These are phyloP conservation scores for Skeletonema potamos DNA, from an alignment of 108 stramenopile species.

Conservation along the genomic window DNA sequence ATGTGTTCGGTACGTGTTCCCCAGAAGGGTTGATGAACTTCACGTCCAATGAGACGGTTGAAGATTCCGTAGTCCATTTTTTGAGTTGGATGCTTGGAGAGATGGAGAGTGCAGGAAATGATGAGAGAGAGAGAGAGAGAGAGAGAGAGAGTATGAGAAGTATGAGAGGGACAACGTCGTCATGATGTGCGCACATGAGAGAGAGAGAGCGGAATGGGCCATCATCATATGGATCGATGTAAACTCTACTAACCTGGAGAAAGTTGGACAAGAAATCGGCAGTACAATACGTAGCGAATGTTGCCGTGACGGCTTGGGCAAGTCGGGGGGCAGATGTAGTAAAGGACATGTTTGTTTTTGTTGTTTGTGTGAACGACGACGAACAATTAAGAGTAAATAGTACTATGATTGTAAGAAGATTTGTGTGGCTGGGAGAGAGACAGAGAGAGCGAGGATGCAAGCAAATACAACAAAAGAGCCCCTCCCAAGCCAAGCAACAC, in stretches of 20 bases:
- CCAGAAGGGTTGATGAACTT: constrained; percentile 49
- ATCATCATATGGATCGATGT: constrained; percentile 4
- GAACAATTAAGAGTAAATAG: neutral
- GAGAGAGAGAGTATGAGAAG: neutral
- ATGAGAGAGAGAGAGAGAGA: neutral
- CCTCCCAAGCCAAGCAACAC: too few relatives aligned
- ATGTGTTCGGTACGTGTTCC: constrained; percentile 64
- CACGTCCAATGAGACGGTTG: constrained; percentile 50
- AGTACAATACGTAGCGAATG: constrained; percentile 50
- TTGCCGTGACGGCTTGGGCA: constrained; percentile 4
- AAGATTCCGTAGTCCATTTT: constrained; percentile 62
- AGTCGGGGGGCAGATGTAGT: neutral
- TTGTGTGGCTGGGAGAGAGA: too few relatives aligned
- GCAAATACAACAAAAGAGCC: neutral
- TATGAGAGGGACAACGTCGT: too few relatives aligned
- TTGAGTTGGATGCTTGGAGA: constrained; percentile 2
- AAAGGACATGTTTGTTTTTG: neutral
- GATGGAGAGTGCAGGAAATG: neutral
- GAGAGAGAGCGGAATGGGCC: too few relatives aligned
- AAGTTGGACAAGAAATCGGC: constrained; percentile 60
- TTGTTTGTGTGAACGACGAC: neutral
- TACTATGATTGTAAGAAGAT: too few relatives aligned
- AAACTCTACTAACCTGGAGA: constrained; percentile 34
- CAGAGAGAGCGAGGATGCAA: neutral
- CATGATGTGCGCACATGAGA: neutral